Percentiles rank a stretch among this genome's conserved stretches.
phyloP scores from a whole-genome alignment of 306 rosid species.

The Canavalia gladiata region DNA sequence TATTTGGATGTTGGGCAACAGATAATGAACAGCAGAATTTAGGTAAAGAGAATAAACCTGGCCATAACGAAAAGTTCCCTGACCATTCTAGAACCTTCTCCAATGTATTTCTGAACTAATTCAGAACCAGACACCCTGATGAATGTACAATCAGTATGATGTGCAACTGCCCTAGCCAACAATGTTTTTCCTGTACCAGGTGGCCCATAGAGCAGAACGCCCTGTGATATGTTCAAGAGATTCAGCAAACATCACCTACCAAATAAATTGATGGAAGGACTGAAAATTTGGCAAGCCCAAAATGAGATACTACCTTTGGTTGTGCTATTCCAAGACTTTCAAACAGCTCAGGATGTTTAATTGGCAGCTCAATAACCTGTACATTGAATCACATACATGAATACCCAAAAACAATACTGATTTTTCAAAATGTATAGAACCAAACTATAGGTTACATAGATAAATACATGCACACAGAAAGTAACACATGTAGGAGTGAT shows the following conservation, averaged over 20 bases:
- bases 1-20: background rate
- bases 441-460: background rate
- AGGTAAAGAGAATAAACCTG: conserved; percentile 69
- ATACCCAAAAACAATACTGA: conserved; percentile 19
- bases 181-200: conserved; percentile 99
- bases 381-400: conserved; percentile 35
- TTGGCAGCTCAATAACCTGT: conserved; percentile 98
- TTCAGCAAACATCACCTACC: conserved; percentile 39
- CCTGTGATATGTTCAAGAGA: conserved; percentile 56
- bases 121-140: conserved; percentile 99
- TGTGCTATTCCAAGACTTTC: conserved; percentile 99
- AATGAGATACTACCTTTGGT: conserved; percentile 76
- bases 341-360: conserved; percentile 96
- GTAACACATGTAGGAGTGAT: background rate
- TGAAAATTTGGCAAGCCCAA: background rate
- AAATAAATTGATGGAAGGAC: background rate
- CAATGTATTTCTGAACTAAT: conserved; percentile 96
- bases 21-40: conserved; percentile 20
- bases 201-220: conserved; percentile 94
- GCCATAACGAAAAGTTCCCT: conserved; percentile 99
- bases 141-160: conserved; percentile 97
- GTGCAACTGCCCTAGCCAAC: conserved; percentile 99
- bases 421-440: background rate
- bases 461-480: background rate
- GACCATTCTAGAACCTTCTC: conserved; percentile 99